Percentiles rank a stretch among this genome's conserved stretches.
Conservation (phyloP, 2,329 filamentous ascomycete species). For the Atkinsonella hypoxylon region DNA sequence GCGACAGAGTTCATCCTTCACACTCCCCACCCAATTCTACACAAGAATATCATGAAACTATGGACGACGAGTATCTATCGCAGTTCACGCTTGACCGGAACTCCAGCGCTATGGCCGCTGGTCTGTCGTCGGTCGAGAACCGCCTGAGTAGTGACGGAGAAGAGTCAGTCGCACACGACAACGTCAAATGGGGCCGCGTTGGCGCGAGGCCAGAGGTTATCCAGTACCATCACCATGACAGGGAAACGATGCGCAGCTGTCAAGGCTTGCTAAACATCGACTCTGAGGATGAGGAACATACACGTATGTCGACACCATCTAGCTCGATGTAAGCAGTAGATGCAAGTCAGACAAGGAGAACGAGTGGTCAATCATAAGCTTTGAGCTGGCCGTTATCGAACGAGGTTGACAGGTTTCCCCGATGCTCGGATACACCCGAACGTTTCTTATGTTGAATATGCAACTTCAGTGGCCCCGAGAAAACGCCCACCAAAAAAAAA, state of each 20-base stretch:
- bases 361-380: neutral
- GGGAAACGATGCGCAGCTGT: slow-evolving; percentile 37
- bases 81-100: slow-evolving; percentile 20
- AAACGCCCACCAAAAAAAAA: neutral
- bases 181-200: slow-evolving; percentile 41
- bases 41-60: slow-evolving; percentile 51
- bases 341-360: neutral
- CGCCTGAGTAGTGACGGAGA: slow-evolving; percentile 48
- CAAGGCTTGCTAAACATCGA: slow-evolving; percentile 37
- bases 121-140: slow-evolving; percentile 37
- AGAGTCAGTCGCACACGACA: slow-evolving; percentile 28
- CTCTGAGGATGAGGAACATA: slow-evolving; percentile 21
- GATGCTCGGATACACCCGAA: too few species aligned
- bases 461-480: too few species aligned
- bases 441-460: too few species aligned
- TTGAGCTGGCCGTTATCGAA: neutral
- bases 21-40: slow-evolving; percentile 28
- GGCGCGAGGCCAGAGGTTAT: slow-evolving; percentile 43
- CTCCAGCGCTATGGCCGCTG: slow-evolving; percentile 15
- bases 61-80: slow-evolving; percentile 66
- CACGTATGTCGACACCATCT: slow-evolving; percentile 13
- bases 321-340: neutral
- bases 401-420: neutral
- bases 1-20: slow-evolving; percentile 22
- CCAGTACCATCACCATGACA: slow-evolving; percentile 35